Base-by-base conservation (phyloP, 2,329 filamentous ascomycete genomes). In the Pseudogymnoascus sp. region DNA sequence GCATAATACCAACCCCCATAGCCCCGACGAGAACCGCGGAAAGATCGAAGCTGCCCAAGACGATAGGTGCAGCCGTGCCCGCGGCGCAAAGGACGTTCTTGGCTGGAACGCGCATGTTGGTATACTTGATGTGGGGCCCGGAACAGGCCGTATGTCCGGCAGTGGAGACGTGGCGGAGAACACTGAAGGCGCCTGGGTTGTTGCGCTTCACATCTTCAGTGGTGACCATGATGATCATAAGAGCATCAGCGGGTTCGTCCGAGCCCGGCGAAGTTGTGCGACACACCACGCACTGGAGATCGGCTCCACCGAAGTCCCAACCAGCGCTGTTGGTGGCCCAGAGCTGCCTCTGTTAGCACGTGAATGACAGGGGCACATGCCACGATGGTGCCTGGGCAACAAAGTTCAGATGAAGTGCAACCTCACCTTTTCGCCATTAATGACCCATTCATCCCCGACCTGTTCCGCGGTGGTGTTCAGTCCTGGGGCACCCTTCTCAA, bases 291-390 rank as follows among this genome's bases (percentile, higher is more conserved):
- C 80, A 83, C 61, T 77, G 75, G 1, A 84, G 71, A 42, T 83
- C 79, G 1, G 80, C 79, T 8, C 82, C 81, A 60, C 73, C 72
- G 41, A 75, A 75, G 63, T 84, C 81, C 81, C 80, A 84, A 12
- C 82, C 81, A 0, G 75, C 77, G 60, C 74, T 76, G 67, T 83
- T 84, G 1, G 80, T 82, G 9, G 81, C 79, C 81, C 82, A 84
- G 39, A 82, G 72, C 77, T 79, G 61, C 39, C 2, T 28, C 35
- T 16, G 11, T 55, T 55, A 55, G 49, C 25, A 55, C 9, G 25
- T 30, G 25, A 33, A 16, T 7, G 8, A 19, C 28, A 33, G 11
- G 14, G n/a, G n/a, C 4, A 19, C 25, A 55, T 12, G 25, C 19
- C n/a, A 33, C 16, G n/a, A 30, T 30, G 12, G 14, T 52, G 45